Evolutionary conservation across 164 flowering plant genomes (phyloP).

Genomic region (Santalum album): DNA sequence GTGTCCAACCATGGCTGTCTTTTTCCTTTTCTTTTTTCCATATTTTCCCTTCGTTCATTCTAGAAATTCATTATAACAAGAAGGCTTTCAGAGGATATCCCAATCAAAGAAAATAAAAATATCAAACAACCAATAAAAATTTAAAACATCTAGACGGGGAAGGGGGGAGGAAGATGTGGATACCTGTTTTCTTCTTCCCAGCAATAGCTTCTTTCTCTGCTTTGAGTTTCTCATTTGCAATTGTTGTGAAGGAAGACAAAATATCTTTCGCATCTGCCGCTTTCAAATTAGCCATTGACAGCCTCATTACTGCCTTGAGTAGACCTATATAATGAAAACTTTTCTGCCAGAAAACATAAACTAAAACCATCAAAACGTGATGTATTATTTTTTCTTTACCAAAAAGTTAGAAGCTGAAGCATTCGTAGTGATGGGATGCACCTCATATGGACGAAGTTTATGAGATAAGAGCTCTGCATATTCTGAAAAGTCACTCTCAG

Average conservation of each 20-base stretch:
- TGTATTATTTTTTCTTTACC: background rate
- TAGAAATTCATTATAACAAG: too few species aligned
- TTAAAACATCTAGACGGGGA: too few species aligned
- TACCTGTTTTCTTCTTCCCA: conserved; percentile 88
- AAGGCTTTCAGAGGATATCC: background rate
- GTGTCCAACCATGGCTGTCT: too few species aligned
- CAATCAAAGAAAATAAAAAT: too few species aligned
- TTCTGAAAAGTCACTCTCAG: conserved; percentile 77
- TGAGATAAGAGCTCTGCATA: conserved; percentile 86
- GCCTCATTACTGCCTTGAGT: conserved; percentile 82
- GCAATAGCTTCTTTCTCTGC: conserved; percentile 89
- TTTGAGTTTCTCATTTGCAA: conserved; percentile 92
- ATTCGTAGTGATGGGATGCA: conserved; percentile 14
- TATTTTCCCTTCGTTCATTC: too few species aligned
- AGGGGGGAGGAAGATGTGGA: too few species aligned
- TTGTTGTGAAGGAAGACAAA: conserved; percentile 76
- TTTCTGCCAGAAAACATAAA: conserved; percentile 45
- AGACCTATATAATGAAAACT: conserved; percentile 80
- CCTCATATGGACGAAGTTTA: conserved; percentile 80
- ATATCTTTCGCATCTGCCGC: conserved; percentile 95
- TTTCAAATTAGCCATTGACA: conserved; percentile 63
- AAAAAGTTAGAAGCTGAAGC: background rate
- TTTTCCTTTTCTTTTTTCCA: too few species aligned
- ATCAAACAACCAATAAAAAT: too few species aligned
- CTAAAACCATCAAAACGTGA: background rate